A percentile compares a stretch with the other conserved stretches of the same genome.
Conservation (phyloP, 169 alveolate species). For the Eimeria praecox region DNA sequence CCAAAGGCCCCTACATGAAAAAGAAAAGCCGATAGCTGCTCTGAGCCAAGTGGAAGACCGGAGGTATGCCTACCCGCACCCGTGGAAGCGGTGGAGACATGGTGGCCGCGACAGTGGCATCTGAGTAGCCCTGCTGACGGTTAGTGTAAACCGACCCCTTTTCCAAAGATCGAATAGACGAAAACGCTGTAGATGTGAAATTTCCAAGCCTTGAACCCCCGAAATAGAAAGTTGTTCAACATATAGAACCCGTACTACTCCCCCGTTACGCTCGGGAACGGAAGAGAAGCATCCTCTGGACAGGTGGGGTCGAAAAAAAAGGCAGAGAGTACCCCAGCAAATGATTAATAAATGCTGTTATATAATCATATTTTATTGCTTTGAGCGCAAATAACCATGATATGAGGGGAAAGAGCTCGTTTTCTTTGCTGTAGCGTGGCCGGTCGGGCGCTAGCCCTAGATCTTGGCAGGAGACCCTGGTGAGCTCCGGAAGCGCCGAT, state of each 20-base stretch:
- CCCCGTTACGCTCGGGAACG: background rate
- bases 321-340: too few relatives aligned
- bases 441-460: background rate
- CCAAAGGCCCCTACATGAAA: background rate
- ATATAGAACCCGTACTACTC: background rate
- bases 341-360: too few relatives aligned
- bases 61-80: constrained; percentile 6
- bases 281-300: background rate
- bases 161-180: background rate
- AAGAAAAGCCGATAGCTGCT: background rate
- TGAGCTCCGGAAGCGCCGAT: background rate
- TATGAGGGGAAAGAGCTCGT: background rate
- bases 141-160: background rate
- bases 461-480: background rate
- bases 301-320: background rate
- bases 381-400: background rate
- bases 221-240: background rate
- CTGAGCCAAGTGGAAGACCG: background rate
- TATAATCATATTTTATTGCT: background rate
- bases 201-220: background rate
- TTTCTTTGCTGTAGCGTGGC: background rate
- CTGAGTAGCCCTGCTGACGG: background rate
- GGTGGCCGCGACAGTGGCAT: constrained; percentile 22
- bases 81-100: constrained; percentile 50
- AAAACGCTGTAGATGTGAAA: background rate